Percentiles rank a stretch among this genome's conserved stretches.
Conservation (phyloP, 2,329 filamentous ascomycete species). For the Colletotrichum sp. region DNA sequence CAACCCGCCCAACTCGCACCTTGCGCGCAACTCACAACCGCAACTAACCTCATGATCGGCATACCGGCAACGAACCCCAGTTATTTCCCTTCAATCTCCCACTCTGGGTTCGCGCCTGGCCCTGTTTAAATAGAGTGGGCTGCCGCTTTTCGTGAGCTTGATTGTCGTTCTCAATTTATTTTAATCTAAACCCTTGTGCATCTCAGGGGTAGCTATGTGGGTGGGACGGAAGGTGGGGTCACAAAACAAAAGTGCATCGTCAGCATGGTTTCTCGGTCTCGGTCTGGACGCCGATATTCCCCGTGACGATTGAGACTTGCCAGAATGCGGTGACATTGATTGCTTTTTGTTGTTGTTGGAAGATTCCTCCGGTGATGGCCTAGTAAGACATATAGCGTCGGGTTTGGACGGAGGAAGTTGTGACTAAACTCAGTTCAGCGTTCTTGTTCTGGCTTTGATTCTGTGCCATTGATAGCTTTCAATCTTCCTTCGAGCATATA, state of each 20-base stretch:
- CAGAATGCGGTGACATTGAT: accelerated
- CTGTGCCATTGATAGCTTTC: too few relatives aligned
- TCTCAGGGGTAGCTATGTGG: neutral
- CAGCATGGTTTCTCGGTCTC: neutral
- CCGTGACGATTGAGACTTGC: neutral
- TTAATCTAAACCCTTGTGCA: neutral
- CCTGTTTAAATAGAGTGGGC: neutral
- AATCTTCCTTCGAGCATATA: neutral
- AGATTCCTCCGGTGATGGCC: too few relatives aligned
- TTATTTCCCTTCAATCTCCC: neutral
- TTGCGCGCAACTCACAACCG: neutral
- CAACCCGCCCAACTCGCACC: neutral
- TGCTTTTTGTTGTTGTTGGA: neutral
- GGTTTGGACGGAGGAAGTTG: too few relatives aligned
- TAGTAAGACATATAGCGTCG: too few relatives aligned
- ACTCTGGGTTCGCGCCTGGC: neutral
- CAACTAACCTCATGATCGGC: neutral
- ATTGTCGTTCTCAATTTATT: neutral
- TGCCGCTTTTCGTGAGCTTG: neutral
- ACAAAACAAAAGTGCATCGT: neutral
- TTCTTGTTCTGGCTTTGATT: too few relatives aligned
- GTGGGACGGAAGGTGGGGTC: neutral
- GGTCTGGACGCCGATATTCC: neutral
- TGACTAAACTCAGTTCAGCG: too few relatives aligned
- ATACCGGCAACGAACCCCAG: neutral